Percentiles rank a stretch among this genome's conserved stretches.
Conservation (phyloP, 495 filamentous ascomycete genomes). For the Evernia prunastri region DNA sequence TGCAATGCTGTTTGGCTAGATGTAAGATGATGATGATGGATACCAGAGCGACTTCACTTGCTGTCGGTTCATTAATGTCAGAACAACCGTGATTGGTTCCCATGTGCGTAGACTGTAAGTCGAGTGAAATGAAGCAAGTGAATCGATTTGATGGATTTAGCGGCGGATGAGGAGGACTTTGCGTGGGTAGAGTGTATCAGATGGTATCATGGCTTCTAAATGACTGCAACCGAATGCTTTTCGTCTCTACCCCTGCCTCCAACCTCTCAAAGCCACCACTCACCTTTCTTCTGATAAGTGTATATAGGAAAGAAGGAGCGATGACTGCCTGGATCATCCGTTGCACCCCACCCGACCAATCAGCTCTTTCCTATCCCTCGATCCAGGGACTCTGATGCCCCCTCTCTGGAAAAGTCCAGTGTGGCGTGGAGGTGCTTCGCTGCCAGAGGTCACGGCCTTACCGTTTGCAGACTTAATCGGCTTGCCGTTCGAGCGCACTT, state of each 20-base stretch:
- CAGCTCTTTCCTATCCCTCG: constrained; percentile 16
- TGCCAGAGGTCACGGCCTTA: constrained; percentile 8
- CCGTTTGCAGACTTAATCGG: background rate
- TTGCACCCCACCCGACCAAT: constrained; percentile 21
- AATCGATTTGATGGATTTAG: too few species aligned
- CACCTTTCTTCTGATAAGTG: background rate
- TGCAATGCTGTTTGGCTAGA: too few species aligned
- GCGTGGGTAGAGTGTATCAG: background rate
- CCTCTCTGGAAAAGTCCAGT: constrained; percentile 17
- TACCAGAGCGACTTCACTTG: too few species aligned
- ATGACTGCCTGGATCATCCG: constrained; percentile 4
- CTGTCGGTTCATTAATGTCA: too few species aligned
- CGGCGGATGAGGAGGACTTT: background rate
- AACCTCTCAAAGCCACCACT: background rate
- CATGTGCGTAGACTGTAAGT: too few species aligned
- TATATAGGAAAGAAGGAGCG: background rate
- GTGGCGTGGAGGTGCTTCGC: constrained; percentile 7
- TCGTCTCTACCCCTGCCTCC: background rate
- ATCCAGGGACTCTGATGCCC: constrained; percentile 15
- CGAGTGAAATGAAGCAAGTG: too few species aligned
- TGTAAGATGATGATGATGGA: too few species aligned
- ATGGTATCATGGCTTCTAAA: constrained; percentile 16
- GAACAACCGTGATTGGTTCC: too few species aligned
- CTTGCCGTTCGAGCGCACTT: constrained; percentile 18
- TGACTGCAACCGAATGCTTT: constrained; percentile 1